Evolutionary conservation across 73 alveolate species (phyloP).

Genomic region (Paramecium pentaurelia): DNA sequence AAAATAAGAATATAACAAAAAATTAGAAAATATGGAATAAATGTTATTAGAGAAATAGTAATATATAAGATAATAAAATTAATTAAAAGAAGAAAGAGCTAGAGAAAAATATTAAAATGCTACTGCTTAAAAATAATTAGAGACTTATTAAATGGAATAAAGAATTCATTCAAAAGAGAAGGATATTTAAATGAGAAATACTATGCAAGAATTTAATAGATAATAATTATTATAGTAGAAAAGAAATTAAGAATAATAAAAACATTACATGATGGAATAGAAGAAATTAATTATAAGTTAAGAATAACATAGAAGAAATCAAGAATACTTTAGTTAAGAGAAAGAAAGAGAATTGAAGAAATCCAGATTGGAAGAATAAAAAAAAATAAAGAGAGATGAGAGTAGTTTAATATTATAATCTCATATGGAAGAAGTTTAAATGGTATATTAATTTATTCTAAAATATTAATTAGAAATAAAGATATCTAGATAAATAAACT

Average conservation of each 20-base stretch:
- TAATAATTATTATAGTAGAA: neutral
- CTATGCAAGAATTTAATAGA: neutral
- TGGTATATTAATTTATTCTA: neutral
- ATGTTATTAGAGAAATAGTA: neutral
- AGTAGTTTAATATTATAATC: neutral
- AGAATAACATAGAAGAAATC: neutral
- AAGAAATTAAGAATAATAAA: neutral
- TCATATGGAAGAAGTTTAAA: neutral
- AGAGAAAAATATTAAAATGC: conserved; percentile 10
- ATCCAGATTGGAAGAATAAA: neutral
- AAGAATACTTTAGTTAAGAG: neutral
- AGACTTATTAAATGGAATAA: neutral
- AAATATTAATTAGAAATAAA: neutral
- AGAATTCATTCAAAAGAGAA: conserved; percentile 14
- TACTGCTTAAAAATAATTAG: neutral
- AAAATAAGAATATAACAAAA: neutral
- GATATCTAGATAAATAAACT: neutral
- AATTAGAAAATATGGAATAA: neutral
- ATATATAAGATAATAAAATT: neutral
- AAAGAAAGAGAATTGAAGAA: neutral
- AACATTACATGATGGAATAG: neutral
- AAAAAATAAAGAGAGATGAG: neutral
- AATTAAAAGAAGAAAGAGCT: conserved; percentile 23
- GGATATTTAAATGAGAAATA: neutral
- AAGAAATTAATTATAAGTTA: neutral